Evolutionary conservation across 2,329 filamentous ascomycete genomes (phyloP), one percentile per base, ranked within the genome.

Genomic region (Fusarium napiforme): DNA sequence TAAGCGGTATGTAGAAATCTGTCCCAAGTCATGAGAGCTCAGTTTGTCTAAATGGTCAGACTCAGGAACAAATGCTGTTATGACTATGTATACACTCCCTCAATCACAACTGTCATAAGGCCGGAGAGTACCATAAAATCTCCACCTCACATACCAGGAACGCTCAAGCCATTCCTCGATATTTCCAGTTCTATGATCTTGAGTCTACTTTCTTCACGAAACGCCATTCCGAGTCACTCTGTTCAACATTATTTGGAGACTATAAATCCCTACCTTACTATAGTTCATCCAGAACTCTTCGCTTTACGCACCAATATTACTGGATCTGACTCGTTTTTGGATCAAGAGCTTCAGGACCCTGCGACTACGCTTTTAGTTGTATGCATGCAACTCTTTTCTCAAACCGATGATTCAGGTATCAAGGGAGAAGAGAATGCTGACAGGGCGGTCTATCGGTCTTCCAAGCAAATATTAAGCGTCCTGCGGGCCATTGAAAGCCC

Each of bases 371-470:
- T 85, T 26, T 76, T 85, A 43, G 72, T 84, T 32, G 79, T 84
- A 23, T 82, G 83, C 60, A 85, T 85, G 81, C 81, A 84, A 36
- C 80, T 85, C 9, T 80, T 78, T 21, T 82, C 83, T 5, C 75
- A 77, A 37, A 77, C 76, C 57, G 76, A 78, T 36, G 81, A 83
- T 74, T 80, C 82, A 14, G 76, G 55, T 71, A 76, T 19, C 23
- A 55, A 80, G 79, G 37, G 39, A 79, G 55, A 83, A 84, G 80
- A 82, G 0, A 23, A 23, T 47, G 19, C 84, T 46, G 76, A 81
- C 39, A 77, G 79, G 47, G 77, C 80, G 3, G 78, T 80, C 19
- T 85, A 85, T 58, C 74, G 81, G 19, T 79, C 80, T 18, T 80
- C 79, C 23, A 84, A 83, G 72, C 79, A 83, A 19, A 76, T 83